A percentile compares a stretch with the other conserved stretches of the same genome.
These are phyloP conservation scores for Immersiella caudata DNA, from an alignment of 495 filamentous ascomycete species.

Conservation along the genomic window DNA sequence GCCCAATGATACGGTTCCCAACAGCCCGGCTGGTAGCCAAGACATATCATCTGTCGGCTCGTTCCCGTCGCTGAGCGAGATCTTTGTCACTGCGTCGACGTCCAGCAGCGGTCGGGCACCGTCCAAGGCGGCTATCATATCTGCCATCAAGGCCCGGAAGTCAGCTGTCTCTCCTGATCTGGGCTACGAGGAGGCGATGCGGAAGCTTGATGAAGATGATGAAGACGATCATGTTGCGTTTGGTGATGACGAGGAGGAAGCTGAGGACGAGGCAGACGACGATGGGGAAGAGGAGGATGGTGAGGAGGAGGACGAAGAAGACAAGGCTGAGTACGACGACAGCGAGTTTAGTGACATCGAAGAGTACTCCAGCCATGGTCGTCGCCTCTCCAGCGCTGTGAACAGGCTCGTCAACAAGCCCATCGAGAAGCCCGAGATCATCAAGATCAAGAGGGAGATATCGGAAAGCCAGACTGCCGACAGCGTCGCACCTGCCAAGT, in stretches of 20 bases:
- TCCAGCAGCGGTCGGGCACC: conserved; percentile 22
- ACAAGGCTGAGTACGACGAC: neutral
- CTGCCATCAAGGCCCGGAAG: conserved; percentile 28
- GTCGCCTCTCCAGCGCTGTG: conserved; percentile 12
- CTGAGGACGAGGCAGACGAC: neutral
- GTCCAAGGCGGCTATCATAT: conserved; percentile 20
- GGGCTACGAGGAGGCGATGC: conserved; percentile 43
- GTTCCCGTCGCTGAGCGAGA: conserved; percentile 42
- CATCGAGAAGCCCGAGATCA: conserved; percentile 31
- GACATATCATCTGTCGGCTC: conserved; percentile 33
- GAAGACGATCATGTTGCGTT: neutral
- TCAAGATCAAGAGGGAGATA: conserved; percentile 1
- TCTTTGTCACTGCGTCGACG: conserved; percentile 14
- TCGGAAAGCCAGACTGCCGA: neutral
- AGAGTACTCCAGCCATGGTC: neutral
- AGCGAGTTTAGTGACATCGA: conserved; percentile 2
- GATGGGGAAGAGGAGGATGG: neutral
- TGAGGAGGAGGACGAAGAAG: conserved; percentile 12
- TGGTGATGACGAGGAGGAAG: neutral
- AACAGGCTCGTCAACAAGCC: conserved; percentile 25
- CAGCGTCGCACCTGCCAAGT: neutral
- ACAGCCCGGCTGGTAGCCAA: conserved; percentile 8
- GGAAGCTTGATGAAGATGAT: conserved; percentile 34
- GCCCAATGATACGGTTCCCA: neutral
- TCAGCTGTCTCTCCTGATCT: conserved; percentile 25